Evolutionary conservation across 768 basidiomycete species (phyloP).

Genomic region (Sarcodon sp.): DNA sequence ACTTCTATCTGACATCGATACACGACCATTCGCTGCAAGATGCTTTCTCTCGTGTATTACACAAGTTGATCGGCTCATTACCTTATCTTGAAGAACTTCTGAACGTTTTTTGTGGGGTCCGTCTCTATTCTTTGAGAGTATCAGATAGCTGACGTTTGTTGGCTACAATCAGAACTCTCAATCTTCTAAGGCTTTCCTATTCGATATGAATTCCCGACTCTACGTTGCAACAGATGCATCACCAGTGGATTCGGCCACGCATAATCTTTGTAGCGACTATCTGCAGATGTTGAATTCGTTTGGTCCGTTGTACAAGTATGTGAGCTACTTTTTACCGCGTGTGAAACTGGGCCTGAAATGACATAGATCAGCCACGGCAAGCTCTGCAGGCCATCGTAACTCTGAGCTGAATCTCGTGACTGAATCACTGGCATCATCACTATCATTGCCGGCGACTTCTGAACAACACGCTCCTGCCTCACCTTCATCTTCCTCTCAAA

Average conservation of each 20-base stretch:
- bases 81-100: constrained; percentile 82
- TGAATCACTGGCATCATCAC: constrained; percentile 8
- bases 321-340: not conserved
- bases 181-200: constrained; percentile 88
- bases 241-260: constrained; percentile 79
- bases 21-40: constrained; percentile 89
- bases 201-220: constrained; percentile 73
- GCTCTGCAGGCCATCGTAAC: constrained; percentile 8
- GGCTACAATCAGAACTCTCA: constrained; percentile 57
- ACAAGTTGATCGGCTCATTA: constrained; percentile 75
- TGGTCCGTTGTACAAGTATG: constrained; percentile 74
- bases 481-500: constrained; percentile 1
- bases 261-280: constrained; percentile 87
- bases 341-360: too few relatives aligned
- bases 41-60: constrained; percentile 82
- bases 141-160: not conserved
- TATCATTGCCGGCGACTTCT: constrained; percentile 5
- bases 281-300: constrained; percentile 80
- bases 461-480: constrained; percentile 2
- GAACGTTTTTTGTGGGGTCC: constrained; percentile 71
- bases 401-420: not conserved
- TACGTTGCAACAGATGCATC: constrained; percentile 93
- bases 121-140: constrained; percentile 7
- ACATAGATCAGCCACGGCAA: constrained; percentile 9
- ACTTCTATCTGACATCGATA: constrained; percentile 86